These are phyloP conservation scores for Euphorbia lathyris DNA, from an alignment of 345 rosid genomes.

Conservation along the genomic window DNA sequence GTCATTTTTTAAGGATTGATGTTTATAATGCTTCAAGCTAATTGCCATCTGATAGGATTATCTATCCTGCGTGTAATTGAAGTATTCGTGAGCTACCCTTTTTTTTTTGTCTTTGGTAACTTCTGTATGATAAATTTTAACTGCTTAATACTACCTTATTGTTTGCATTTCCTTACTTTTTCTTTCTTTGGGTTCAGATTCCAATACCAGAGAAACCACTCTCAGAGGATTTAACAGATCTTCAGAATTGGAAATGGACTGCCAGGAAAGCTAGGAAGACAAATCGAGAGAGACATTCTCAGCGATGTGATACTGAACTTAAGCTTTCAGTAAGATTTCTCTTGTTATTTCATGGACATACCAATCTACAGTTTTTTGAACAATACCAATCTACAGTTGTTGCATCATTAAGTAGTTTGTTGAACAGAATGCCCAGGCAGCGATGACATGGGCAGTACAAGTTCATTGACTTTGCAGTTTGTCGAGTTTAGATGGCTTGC, in stretches of 20 bases:
- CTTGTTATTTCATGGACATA: conserved; percentile 1
- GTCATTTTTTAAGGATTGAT: background rate
- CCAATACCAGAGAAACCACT: conserved; percentile 26
- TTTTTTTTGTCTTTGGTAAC: background rate
- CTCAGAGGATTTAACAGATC: conserved; percentile 26
- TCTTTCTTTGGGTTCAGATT: conserved; percentile 20
- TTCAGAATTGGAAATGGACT: conserved; percentile 29
- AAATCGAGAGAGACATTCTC: conserved; percentile 35
- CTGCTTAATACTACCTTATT: background rate
- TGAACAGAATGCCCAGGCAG: background rate
- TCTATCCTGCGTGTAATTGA: conserved; percentile 1
- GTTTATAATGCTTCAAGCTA: background rate
- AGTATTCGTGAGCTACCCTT: background rate
- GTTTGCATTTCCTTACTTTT: background rate
- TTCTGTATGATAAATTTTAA: background rate
- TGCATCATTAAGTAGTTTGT: background rate
- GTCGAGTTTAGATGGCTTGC: conserved; percentile 2
- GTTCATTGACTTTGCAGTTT: background rate
- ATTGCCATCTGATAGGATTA: background rate
- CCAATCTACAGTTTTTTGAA: background rate
- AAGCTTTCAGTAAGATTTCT: conserved; percentile 32
- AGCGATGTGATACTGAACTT: conserved; percentile 34
- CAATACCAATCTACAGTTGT: background rate
- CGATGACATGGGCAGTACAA: background rate
- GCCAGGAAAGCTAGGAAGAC: conserved; percentile 28